A percentile compares a stretch with the other conserved stretches of the same genome.
Conservation (phyloP, 2,329 filamentous ascomycete genomes). For the Exophiala sp. region DNA sequence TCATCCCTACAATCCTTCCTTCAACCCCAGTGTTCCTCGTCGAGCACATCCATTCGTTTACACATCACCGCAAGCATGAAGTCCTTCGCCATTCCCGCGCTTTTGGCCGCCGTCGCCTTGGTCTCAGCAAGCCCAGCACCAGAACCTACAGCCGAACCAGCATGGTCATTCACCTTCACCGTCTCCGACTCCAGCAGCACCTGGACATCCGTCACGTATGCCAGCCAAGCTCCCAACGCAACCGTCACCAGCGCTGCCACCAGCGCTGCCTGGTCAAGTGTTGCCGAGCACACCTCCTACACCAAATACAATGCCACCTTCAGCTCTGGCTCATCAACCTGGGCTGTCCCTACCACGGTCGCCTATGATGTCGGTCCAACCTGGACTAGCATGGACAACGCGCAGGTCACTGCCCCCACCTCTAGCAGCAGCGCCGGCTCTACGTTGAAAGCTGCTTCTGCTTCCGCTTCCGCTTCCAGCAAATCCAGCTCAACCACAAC, state of each 20-base stretch:
- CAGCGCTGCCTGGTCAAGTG: conserved; percentile 3
- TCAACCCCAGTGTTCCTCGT: conserved; percentile 6
- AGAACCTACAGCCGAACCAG: conserved; percentile 1
- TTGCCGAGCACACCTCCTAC: conserved; percentile 8
- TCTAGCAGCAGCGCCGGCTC: neutral
- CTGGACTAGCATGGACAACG: conserved; percentile 17
- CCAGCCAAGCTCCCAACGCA: conserved; percentile 7
- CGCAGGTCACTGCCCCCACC: conserved; percentile 2
- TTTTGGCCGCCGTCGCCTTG: conserved; percentile 19
- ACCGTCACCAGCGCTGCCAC: conserved; percentile 6
- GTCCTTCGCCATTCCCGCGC: conserved; percentile 18
- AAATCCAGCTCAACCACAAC: neutral
- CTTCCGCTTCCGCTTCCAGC: neutral
- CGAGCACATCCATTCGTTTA: conserved; percentile 13
- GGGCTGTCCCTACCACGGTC: conserved; percentile 12
- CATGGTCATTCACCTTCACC: conserved; percentile 20
- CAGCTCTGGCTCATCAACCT: conserved; percentile 18
- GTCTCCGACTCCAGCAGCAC: conserved; percentile 18
- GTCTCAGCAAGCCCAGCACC: too few relatives aligned
- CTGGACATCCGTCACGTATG: conserved; percentile 12
- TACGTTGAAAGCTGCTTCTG: neutral
- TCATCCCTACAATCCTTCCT: neutral
- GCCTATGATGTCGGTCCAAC: conserved; percentile 12
- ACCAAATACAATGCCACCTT: conserved; percentile 20
- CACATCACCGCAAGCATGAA: conserved; percentile 12